These are phyloP conservation scores for Aspergillus fijiensis DNA, from an alignment of 2,329 filamentous ascomycete species.

Conservation along the genomic window DNA sequence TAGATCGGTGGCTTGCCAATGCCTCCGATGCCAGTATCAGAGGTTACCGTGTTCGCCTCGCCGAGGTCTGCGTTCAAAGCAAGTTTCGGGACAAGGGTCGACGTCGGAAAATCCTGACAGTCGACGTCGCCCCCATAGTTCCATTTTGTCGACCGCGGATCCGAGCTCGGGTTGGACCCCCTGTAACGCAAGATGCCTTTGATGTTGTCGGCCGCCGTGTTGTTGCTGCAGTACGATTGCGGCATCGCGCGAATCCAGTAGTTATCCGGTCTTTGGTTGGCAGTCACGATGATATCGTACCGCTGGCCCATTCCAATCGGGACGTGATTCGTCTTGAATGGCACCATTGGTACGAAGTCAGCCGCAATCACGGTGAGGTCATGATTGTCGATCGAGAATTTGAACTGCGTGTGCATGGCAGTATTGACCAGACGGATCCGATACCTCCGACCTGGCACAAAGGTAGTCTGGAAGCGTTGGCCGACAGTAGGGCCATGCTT, in stretches of 20 bases:
- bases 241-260: constrained; percentile 49
- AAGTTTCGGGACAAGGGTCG: constrained; percentile 3
- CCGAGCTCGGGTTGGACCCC: constrained; percentile 20
- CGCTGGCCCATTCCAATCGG: constrained; percentile 47
- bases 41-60: background rate
- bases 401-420: constrained; percentile 27
- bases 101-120: background rate
- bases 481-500: constrained; percentile 29
- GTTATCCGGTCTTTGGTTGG: constrained; percentile 24
- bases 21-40: background rate
- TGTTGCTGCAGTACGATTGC: constrained; percentile 44
- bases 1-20: background rate
- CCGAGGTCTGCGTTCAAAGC: background rate
- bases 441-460: constrained; percentile 38
- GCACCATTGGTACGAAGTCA: constrained; percentile 60
- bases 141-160: constrained; percentile 19
- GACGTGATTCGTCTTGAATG: constrained; percentile 52
- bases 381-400: constrained; percentile 55
- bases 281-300: constrained; percentile 40
- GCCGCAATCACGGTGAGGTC: constrained; percentile 56
- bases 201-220: constrained; percentile 45
- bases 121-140: constrained; percentile 26
- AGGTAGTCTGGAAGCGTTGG: constrained; percentile 48
- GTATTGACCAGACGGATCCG: constrained; percentile 30
- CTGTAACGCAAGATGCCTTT: constrained; percentile 47